phyloP scores from a whole-genome alignment of 2,329 filamentous ascomycete genomes.

The Aspergillus awamori region DNA sequence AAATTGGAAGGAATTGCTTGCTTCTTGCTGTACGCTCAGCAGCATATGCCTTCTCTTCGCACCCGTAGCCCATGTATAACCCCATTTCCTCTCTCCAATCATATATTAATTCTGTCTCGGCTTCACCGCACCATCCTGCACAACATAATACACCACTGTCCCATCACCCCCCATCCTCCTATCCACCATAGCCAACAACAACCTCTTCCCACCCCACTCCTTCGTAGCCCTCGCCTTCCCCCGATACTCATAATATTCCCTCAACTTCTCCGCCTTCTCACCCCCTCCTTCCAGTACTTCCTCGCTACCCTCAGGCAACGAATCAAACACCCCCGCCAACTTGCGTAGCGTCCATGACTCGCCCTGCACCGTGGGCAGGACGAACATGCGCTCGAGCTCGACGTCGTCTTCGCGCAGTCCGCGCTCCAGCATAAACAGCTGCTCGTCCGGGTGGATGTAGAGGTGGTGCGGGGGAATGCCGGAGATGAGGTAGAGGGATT shows the following conservation, averaged over 20 bases:
- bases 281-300: constrained; percentile 16
- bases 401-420: constrained; percentile 52
- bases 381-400: constrained; percentile 58
- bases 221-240: constrained; percentile 29
- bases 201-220: constrained; percentile 55
- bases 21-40: neutral
- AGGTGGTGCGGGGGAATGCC: constrained; percentile 63
- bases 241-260: constrained; percentile 36
- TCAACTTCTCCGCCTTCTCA: constrained; percentile 29
- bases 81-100: no score
- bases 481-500: constrained; percentile 56
- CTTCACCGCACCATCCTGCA: constrained; percentile 67
- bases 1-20: constrained; percentile 1
- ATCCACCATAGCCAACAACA: constrained; percentile 61
- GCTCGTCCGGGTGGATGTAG: constrained; percentile 68
- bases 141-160: constrained; percentile 67
- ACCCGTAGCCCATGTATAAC: no score
- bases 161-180: constrained; percentile 56
- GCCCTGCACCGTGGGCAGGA: constrained; percentile 61
- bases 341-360: constrained; percentile 62
- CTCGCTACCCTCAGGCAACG: constrained; percentile 39
- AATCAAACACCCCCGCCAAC: constrained; percentile 61
- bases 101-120: constrained; percentile 60
- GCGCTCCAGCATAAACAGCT: constrained; percentile 60
- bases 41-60: neutral